phyloP scores from a whole-genome alignment of 1,139 yeast genomes.

The Taphrina deformans region DNA sequence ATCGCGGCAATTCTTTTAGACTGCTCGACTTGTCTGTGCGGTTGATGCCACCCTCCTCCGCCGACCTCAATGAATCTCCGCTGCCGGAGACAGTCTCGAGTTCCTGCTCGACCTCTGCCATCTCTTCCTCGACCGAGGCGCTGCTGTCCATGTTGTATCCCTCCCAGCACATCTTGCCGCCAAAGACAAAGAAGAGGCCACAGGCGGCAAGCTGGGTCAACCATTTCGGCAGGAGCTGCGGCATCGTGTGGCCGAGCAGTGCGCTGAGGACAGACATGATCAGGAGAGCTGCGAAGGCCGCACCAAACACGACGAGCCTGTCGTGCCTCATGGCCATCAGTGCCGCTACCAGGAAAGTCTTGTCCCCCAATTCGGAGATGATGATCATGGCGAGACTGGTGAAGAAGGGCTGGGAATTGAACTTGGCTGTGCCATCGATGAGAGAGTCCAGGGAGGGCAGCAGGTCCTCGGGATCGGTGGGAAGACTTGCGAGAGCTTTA shows the following conservation, averaged over 20 bases:
- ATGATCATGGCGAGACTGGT: constrained; percentile 61
- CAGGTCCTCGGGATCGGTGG: constrained; percentile 9
- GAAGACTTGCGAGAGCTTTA: not conserved
- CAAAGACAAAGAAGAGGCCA: constrained; percentile 76
- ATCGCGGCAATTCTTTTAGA: not conserved
- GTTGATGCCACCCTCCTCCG: constrained; percentile 41
- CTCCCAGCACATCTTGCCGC: constrained; percentile 71
- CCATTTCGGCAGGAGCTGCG: constrained; percentile 74
- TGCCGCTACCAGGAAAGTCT: constrained; percentile 94
- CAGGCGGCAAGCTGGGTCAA: constrained; percentile 82
- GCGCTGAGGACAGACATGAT: constrained; percentile 92
- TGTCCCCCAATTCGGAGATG: constrained; percentile 94
- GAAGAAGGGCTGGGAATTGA: constrained; percentile 24
- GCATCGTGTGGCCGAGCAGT: constrained; percentile 86
- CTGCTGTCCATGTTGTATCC: constrained; percentile 78
- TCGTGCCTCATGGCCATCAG: constrained; percentile 96
- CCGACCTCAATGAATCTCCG: constrained; percentile 40
- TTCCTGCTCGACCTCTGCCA: constrained; percentile 96
- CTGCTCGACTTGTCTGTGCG: not conserved
- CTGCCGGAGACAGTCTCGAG: constrained; percentile 60
- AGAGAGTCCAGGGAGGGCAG: not conserved
- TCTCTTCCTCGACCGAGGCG: constrained; percentile 84
- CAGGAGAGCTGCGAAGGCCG: constrained; percentile 83
- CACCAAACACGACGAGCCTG: constrained; percentile 74
- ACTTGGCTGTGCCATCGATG: not conserved